These are phyloP conservation scores for Friedmanniomyces simplex DNA, from an alignment of 495 filamentous ascomycete genomes.

Conservation along the genomic window DNA sequence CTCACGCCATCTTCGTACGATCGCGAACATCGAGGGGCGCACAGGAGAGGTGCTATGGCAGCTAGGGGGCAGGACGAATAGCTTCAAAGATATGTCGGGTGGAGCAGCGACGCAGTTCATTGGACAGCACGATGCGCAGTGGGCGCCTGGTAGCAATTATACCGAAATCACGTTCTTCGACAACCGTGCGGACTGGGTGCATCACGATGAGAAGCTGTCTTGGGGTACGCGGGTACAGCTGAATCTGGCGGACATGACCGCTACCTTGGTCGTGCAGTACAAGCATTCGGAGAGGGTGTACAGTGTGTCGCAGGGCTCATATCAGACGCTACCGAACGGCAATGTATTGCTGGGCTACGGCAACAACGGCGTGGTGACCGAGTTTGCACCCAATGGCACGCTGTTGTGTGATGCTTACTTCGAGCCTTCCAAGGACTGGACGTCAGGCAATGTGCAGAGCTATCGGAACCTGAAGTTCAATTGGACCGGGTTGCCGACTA, in stretches of 20 bases:
- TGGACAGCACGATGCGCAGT: conserved; percentile 29
- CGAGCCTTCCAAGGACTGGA: conserved; percentile 3
- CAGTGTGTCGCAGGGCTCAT: conserved; percentile 21
- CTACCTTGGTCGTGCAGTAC: conserved; percentile 14
- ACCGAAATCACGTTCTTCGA: conserved; percentile 25
- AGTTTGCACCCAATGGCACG: conserved; percentile 21
- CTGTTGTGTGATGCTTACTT: conserved; percentile 24
- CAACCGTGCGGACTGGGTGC: conserved; percentile 20
- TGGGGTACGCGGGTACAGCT: conserved; percentile 14
- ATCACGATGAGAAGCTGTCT: neutral
- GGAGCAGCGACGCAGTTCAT: conserved; percentile 23
- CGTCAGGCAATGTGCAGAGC: conserved; percentile 21
- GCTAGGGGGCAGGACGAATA: conserved; percentile 23
- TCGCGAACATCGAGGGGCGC: conserved; percentile 19
- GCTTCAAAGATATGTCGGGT: conserved; percentile 18
- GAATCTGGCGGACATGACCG: conserved; percentile 22
- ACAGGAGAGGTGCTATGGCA: conserved; percentile 21
- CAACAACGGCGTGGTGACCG: conserved; percentile 19
- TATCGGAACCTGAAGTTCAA: conserved; percentile 26
- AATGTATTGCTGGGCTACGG: conserved; percentile 24
- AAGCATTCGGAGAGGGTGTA: conserved; percentile 13
- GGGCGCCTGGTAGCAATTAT: conserved; percentile 12
- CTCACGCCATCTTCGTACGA: conserved; percentile 16
- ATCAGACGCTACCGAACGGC: conserved; percentile 23
- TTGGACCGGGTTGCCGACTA: conserved; percentile 20